Evolutionary conservation across 2,329 filamentous ascomycete genomes (phyloP).

Genomic region (Botryotinia globosa): DNA sequence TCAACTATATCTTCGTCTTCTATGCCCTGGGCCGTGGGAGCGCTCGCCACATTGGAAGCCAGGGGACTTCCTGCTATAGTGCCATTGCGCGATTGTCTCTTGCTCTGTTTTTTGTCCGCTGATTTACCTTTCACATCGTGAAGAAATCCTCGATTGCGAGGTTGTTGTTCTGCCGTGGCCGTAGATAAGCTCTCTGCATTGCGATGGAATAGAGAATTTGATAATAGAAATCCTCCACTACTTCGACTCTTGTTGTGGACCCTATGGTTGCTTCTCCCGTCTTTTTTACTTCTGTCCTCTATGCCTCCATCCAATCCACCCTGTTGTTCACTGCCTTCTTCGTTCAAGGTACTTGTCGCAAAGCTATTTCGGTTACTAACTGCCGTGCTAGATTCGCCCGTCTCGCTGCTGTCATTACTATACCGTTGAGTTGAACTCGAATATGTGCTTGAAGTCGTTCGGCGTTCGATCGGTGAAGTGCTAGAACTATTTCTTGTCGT

Average conservation of each 20-base stretch:
- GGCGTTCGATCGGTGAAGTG: constrained; percentile 29
- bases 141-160: constrained; percentile 26
- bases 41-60: constrained; percentile 29
- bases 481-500: constrained; percentile 30
- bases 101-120: constrained; percentile 30
- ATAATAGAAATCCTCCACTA: constrained; percentile 37
- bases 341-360: constrained; percentile 19
- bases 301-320: constrained; percentile 14
- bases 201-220: constrained; percentile 22
- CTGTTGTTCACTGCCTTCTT: constrained; percentile 16
- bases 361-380: constrained; percentile 36
- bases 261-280: constrained; percentile 32
- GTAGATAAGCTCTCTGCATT: neutral
- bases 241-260: constrained; percentile 33
- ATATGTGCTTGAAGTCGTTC: constrained; percentile 29
- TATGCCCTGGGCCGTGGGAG: constrained; percentile 2
- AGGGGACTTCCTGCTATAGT: constrained; percentile 35
- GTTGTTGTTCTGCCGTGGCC: constrained; percentile 17
- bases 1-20: constrained; percentile 4
- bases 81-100: constrained; percentile 29
- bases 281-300: constrained; percentile 18
- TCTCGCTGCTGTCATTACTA: constrained; percentile 44
- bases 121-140: constrained; percentile 35
- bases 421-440: constrained; percentile 32
- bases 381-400: constrained; percentile 46